Base-by-base conservation (phyloP, 2,329 filamentous ascomycete species). In the Chaetomiaceae sp. region DNA sequence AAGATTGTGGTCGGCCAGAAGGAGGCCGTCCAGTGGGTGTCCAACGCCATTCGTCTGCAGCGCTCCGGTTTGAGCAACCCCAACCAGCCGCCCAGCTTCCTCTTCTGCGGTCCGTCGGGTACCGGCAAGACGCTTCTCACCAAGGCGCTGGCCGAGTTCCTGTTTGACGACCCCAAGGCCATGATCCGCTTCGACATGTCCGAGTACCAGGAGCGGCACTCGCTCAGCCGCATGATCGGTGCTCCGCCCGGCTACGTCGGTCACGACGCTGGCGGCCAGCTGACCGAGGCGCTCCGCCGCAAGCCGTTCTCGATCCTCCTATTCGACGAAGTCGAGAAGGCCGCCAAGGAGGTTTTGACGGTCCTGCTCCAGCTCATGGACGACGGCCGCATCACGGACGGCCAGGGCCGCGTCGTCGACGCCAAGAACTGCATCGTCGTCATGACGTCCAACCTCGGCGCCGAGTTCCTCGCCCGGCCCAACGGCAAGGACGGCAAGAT, bases 151-250 rank as follows among this genome's bases (percentile, higher is more conserved):
- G 94, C 94, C 45, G 94, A 99, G 71, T 99, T 99, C 76, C 78
- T 99, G 25, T 99, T 99, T 75, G 94, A 99, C 68, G 94, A 99
- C 63, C 75, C 92, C 23, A 96, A 96, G 76, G 79, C 92, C 31
- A 97, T 99, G 94, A 96, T 99, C 64, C 88, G 94, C 36, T 95
- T 99, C 75, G 94, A 99, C 69, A 99, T 99, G 94, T 97, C 92
- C 5, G 94, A 99, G 72, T 99, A 99, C 71, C 95, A 99, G 72
- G 94, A 99, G 72, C 87, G 92, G 5, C 94, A 99, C 70, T 88
- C 92, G 0, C 82, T 99, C 14, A 95, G 90, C 69, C 85, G 94
- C 56, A 96, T 99, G 90, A 99, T 99, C 63, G 94, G 94, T 68
- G 91, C 94, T 19, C 94, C 94, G 19, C 94, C 94, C 4, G 94